Base-by-base conservation (phyloP, 108 stramenopile genomes). In the Skeletonema grethae region DNA sequence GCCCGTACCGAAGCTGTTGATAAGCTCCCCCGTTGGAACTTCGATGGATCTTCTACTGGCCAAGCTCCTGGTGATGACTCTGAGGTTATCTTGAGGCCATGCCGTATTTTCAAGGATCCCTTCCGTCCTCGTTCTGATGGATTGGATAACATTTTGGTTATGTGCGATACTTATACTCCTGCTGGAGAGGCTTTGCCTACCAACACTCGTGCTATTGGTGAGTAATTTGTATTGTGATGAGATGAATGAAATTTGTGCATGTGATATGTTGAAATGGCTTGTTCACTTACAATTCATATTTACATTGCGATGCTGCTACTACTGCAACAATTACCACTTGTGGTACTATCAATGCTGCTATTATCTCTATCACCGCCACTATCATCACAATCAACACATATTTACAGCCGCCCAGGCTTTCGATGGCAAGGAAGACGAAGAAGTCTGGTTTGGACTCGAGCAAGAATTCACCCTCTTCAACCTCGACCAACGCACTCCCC, bases 401-500 rank as follows among this genome's bases (percentile, higher is more conserved):
- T 18, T 10, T 38, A 11, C 57, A 82, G 95, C 95, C 73, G 73
- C 74, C 50, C 77, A 83, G 65, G 80, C 86, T 61, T 96, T 98
- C 65, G 92, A 86, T 64, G 87, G 88, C 48, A 87, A 82, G 12
- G 89, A 90, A 48, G 86, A 86, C 30, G 83, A 92, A 83, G 90
- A 91, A 72, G 63, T 87, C 20, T 96, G 95, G 95, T 97, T 96
- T 82, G 97, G 97, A 38, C 77, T 97, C 74, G 97, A 98, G 88
- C 97, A 98, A 87, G 97, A 98, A 88, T 98, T 97, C 93, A 98
- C 97, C 56, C 94, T 98, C 53, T 98, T 98, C 91, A 96, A 98
- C 83, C 84, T 79, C 71, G 95, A 96, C 41, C 78, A 88, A 70
- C 69, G 75, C 56, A 97, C 96, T 62, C 97, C 97, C 20, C 92